Conservation (phyloP, 2,329 filamentous ascomycete genomes). For the Coccinonectria pachysandricola region DNA sequence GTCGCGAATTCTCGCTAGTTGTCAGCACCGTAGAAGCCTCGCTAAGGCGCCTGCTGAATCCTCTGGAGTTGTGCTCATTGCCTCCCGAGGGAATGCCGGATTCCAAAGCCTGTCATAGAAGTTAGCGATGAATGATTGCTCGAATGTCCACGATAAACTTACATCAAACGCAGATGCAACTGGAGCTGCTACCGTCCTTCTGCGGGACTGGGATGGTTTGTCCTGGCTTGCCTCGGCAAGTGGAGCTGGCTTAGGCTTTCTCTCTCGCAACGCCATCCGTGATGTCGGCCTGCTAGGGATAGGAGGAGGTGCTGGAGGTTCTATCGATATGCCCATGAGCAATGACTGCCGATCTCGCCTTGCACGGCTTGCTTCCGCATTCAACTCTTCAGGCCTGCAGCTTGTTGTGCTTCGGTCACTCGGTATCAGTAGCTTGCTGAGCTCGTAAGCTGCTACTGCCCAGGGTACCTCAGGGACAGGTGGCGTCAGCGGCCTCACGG, state of each 20-base stretch:
- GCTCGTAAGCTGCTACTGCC: constrained; percentile 71
- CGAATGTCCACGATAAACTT: background rate
- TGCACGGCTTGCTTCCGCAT: constrained; percentile 52
- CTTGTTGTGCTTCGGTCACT: constrained; percentile 63
- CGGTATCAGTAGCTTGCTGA: constrained; percentile 76
- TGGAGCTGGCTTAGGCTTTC: constrained; percentile 51
- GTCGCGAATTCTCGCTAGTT: constrained; percentile 5
- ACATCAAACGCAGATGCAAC: constrained; percentile 1
- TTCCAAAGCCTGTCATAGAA: constrained; percentile 21
- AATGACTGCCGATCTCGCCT: constrained; percentile 55
- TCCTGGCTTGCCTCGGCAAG: constrained; percentile 33
- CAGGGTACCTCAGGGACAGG: constrained; percentile 77
- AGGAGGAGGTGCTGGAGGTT: constrained; percentile 17
- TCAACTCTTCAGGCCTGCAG: constrained; percentile 68
- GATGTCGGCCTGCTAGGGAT: constrained; percentile 35
- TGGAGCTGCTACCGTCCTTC: constrained; percentile 51
- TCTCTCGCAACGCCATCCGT: constrained; percentile 63
- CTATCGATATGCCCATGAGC: constrained; percentile 26
- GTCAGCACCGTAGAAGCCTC: constrained; percentile 29
- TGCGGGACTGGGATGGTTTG: constrained; percentile 32
- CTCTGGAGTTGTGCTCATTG: constrained; percentile 19
- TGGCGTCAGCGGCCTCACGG: constrained; percentile 42
- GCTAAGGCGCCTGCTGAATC: constrained; percentile 39
- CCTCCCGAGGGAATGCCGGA: constrained; percentile 22
- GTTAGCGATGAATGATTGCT: constrained; percentile 1